Evolutionary conservation across 1,284 basidiomycete species (phyloP).

Genomic region (Sparassis latifolia): DNA sequence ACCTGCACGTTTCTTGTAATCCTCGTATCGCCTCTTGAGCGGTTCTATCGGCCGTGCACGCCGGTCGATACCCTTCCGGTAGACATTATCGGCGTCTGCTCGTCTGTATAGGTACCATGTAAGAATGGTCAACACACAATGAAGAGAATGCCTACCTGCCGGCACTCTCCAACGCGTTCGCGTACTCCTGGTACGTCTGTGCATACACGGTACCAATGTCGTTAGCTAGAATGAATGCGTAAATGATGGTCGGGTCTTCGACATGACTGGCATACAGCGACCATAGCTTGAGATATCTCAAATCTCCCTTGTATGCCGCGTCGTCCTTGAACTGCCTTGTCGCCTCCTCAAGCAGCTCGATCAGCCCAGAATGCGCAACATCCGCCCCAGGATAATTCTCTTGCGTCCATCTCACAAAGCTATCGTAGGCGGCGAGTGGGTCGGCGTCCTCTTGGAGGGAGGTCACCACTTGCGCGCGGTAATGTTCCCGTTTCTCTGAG

Average conservation of each 20-base stretch:
- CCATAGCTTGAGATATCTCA: slow-evolving; percentile 88
- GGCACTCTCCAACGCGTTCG: slow-evolving; percentile 15
- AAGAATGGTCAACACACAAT: not conserved
- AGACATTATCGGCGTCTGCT: slow-evolving; percentile 73
- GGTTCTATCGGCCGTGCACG: slow-evolving; percentile 80
- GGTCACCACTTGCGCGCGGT: slow-evolving; percentile 27
- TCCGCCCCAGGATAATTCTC: slow-evolving; percentile 42
- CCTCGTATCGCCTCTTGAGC: slow-evolving; percentile 77
- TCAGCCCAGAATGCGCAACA: slow-evolving; percentile 50
- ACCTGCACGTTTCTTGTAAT: slow-evolving; percentile 56
- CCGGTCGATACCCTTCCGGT: slow-evolving; percentile 78
- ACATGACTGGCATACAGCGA: slow-evolving; percentile 81
- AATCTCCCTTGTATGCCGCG: slow-evolving; percentile 76
- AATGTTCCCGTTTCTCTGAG: slow-evolving; percentile 28
- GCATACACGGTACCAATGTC: slow-evolving; percentile 82
- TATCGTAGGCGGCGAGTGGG: slow-evolving; percentile 57
- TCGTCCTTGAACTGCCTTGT: slow-evolving; percentile 79
- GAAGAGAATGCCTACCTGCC: slow-evolving; percentile 14
- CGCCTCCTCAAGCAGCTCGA: slow-evolving; percentile 68
- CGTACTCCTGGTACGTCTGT: slow-evolving; percentile 88
- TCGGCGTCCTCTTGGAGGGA: slow-evolving; percentile 59
- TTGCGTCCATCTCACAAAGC: slow-evolving; percentile 67
- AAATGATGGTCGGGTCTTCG: slow-evolving; percentile 66
- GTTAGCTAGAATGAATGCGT: slow-evolving; percentile 78
- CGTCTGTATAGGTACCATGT: not conserved